Evolutionary conservation across 148 eudicot species (phyloP), one percentile per base, ranked within the genome.

Genomic region (Rhododendron williamsianum): DNA sequence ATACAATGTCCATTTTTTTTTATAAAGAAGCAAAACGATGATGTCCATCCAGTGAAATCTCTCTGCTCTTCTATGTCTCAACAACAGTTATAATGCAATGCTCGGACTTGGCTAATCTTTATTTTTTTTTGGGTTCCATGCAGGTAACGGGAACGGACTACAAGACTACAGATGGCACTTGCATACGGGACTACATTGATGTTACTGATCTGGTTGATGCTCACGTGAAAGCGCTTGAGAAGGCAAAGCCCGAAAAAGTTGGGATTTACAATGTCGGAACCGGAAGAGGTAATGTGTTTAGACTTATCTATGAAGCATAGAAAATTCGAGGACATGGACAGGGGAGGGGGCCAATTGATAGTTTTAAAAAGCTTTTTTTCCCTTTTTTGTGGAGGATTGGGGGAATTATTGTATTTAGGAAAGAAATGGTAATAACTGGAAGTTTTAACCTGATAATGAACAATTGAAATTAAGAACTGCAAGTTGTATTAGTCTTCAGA

Each of bases 241-340:
- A 93, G 89, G 96, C 99, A 41, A 86, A 56, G 76, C 94, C 96
- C 1, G 91, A 94, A 19, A 89, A 94, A 81, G 95, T 94, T 74
- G 99, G 99, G 78, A 97, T 97, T 81, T 97, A 95, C 90, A 97
- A 97, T 87, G 99, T 97, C 23, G 99, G 99, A 33, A 95, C 99
- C 4, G 98, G 99, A 87, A 97, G 84, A 94, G 99, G 98, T 94
- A 89, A 21, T 36, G 51, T 56, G 72, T 60, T 81, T 43, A 1
- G 11, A 18, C 46, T 81, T 10, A 2, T 5, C 1, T 54, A 10
- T 80, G 67, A 80, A 80, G 73, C 33, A 67, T 35, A 3, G 35
- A 25, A 33, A 25, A 9, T 10, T 25, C 1, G 16, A 67, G 73
- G 73, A 67, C 35, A 67, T 0, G 11, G 2, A 3, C 3, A 21